Percentiles rank a stretch among this genome's conserved stretches.
Conservation (phyloP, 768 basidiomycete species). For the Lactarius quietus region DNA sequence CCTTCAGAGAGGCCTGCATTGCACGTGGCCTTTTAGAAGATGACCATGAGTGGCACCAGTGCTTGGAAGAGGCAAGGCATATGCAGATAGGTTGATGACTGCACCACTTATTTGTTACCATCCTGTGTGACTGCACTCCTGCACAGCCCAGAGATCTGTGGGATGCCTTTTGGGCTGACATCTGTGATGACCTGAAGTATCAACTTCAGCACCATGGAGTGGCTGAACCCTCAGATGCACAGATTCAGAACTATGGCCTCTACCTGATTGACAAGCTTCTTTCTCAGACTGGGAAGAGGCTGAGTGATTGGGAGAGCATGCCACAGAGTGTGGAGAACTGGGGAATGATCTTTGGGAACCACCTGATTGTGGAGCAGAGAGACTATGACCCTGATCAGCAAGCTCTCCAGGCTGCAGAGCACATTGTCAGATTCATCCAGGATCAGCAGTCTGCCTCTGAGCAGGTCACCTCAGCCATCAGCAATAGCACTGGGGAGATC, state of each 20-base stretch:
- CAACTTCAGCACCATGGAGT: constrained; percentile 23
- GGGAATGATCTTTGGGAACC: constrained; percentile 29
- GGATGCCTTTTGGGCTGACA: constrained; percentile 33
- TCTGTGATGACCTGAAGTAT: constrained; percentile 42
- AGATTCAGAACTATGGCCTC: constrained; percentile 42
- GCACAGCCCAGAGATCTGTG: constrained; percentile 39
- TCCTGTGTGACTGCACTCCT: constrained; percentile 35
- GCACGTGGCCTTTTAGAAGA: constrained; percentile 42
- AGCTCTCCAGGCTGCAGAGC: neutral
- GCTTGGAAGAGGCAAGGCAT: constrained; percentile 39
- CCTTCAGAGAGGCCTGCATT: constrained; percentile 42
- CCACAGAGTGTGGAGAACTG: constrained; percentile 33
- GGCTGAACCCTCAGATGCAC: constrained; percentile 30
- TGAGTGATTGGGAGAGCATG: constrained; percentile 34
- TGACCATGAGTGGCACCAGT: constrained; percentile 40
- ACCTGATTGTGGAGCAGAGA: constrained; percentile 35
- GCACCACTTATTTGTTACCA: constrained; percentile 39
- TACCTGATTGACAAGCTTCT: constrained; percentile 38
- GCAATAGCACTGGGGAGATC: constrained; percentile 16
- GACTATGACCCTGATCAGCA: constrained; percentile 30
- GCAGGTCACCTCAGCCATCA: constrained; percentile 25
- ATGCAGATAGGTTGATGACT: constrained; percentile 40
- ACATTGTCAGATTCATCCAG: constrained; percentile 19
- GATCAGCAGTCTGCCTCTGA: constrained; percentile 27
- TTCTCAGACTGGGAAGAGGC: constrained; percentile 23